Conservation (phyloP, 441 rosid genomes). For the Breynia disticha region DNA sequence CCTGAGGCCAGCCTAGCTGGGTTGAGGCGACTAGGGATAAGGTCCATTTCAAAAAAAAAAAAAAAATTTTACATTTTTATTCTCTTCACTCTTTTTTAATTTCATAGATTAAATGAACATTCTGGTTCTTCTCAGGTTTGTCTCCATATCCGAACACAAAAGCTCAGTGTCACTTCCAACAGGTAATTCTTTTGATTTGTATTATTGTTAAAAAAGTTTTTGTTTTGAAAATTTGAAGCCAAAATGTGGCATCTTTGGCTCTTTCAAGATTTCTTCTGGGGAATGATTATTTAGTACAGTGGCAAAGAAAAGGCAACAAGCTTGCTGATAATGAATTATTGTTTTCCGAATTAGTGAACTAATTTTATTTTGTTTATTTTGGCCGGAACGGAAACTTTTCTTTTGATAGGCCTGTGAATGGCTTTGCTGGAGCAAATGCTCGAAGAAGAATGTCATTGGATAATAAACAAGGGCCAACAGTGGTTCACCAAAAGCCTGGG, state of each 20-base stretch:
- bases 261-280: too few relatives aligned
- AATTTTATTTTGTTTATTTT: constrained; percentile 7
- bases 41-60: too few relatives aligned
- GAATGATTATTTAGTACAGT: too few relatives aligned
- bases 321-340: too few relatives aligned
- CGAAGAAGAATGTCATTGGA: constrained; percentile 64
- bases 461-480: constrained; percentile 84
- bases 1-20: too few relatives aligned
- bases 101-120: neutral
- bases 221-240: too few relatives aligned
- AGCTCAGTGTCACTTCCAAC: constrained; percentile 46
- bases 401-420: constrained; percentile 42
- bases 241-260: too few relatives aligned
- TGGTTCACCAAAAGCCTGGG: constrained; percentile 95
- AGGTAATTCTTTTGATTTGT: constrained; percentile 37
- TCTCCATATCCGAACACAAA: constrained; percentile 73
- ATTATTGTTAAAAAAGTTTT: too few relatives aligned
- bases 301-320: too few relatives aligned
- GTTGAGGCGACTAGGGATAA: too few relatives aligned
- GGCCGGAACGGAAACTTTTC: neutral
- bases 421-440: constrained; percentile 59
- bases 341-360: neutral
- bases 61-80: too few relatives aligned
- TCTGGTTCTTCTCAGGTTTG: constrained; percentile 57
- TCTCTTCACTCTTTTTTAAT: neutral